Conservation (phyloP, 805 yeast genomes). For the Grigorovia humatica region DNA sequence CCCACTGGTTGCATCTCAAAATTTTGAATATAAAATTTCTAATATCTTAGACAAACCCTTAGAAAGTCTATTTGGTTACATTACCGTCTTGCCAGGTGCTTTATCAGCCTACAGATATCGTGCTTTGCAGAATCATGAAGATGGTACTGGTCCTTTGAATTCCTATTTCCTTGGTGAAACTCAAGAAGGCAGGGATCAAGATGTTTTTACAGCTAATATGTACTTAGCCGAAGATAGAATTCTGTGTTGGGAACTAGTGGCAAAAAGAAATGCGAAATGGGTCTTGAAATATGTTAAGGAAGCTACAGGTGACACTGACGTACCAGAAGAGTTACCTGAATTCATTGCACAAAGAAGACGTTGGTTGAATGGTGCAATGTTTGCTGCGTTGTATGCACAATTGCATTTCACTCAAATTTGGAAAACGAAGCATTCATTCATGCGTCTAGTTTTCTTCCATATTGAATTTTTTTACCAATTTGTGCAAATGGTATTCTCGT, state of each 20-base stretch:
- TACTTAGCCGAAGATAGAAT: slow-evolving; percentile 95
- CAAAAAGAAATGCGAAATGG: slow-evolving; percentile 77
- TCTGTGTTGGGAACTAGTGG: slow-evolving; percentile 90
- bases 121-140: slow-evolving; percentile 74
- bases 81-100: slow-evolving; percentile 92
- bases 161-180: slow-evolving; percentile 88
- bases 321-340: slow-evolving; percentile 90
- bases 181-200: slow-evolving; percentile 46
- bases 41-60: slow-evolving; percentile 90
- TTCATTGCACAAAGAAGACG: slow-evolving; percentile 93
- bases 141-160: slow-evolving; percentile 84
- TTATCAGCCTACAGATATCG: slow-evolving; percentile 86
- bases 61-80: slow-evolving; percentile 87
- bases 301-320: slow-evolving; percentile 95
- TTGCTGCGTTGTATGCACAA: slow-evolving; percentile 88
- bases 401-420: slow-evolving; percentile 80
- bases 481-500: slow-evolving; percentile 68
- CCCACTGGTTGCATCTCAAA: slow-evolving; percentile 92
- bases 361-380: slow-evolving; percentile 96
- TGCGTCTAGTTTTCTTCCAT: slow-evolving; percentile 75
- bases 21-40: slow-evolving; percentile 95
- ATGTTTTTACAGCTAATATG: slow-evolving; percentile 93
- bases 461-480: slow-evolving; percentile 85
- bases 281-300: slow-evolving; percentile 82
- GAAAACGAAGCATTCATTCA: slow-evolving; percentile 72